These are phyloP conservation scores for Drosera capensis DNA, from an alignment of 148 eudicot genomes.

Conservation along the genomic window DNA sequence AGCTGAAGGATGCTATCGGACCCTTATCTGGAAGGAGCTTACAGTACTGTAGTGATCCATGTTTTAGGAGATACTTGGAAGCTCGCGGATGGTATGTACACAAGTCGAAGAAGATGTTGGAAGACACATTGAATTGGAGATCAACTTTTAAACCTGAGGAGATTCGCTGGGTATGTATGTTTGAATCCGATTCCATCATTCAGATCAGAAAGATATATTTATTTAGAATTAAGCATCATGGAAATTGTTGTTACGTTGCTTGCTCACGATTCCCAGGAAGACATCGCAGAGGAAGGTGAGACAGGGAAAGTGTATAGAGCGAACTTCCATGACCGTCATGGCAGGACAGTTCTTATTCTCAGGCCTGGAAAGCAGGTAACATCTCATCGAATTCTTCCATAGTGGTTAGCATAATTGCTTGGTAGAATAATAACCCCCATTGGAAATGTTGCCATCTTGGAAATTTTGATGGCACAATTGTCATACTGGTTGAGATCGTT, in stretches of 20 bases:
- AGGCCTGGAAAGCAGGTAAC: conserved; percentile 92
- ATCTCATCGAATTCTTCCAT: not conserved
- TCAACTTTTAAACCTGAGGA: conserved; percentile 75
- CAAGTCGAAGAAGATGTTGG: conserved; percentile 67
- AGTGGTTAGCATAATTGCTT: not conserved
- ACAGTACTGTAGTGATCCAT: conserved; percentile 54
- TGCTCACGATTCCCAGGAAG: conserved; percentile 32
- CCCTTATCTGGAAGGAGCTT: conserved; percentile 43
- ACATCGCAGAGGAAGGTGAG: conserved; percentile 84
- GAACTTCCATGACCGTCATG: conserved; percentile 56
- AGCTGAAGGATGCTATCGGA: conserved; percentile 51
- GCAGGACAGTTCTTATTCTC: conserved; percentile 80
- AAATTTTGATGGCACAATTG: no score
- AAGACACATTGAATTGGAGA: conserved; percentile 83
- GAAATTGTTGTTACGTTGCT: not conserved
- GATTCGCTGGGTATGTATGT: conserved; percentile 73
- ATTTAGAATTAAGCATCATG: not conserved
- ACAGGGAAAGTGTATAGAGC: conserved; percentile 87
- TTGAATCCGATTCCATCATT: not conserved
- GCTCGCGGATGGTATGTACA: conserved; percentile 81
- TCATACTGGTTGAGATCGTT: no score
- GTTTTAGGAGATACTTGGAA: conserved; percentile 65
- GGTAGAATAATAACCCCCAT: no score
- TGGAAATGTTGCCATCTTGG: no score
- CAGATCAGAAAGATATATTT: not conserved